Evolutionary conservation across 1,139 yeast genomes (phyloP), one percentile per base, ranked within the genome.

Genomic region (Blastobotrys capitulatus): DNA sequence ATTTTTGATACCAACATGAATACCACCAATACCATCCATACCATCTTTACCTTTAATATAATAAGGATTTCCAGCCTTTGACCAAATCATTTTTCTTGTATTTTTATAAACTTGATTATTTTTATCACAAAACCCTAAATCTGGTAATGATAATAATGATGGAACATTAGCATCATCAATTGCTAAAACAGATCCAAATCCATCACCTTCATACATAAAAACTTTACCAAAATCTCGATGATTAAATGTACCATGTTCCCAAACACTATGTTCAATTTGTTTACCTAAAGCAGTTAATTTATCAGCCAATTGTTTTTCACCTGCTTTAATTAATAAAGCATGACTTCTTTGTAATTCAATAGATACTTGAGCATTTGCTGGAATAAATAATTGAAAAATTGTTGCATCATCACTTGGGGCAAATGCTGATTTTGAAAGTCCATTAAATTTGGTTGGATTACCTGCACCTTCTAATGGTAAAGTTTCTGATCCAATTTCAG

Each of bases 161-260:
- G 96, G 96, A 31, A 89, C 74, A 59, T 88, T 88, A 20, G 96
- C 96, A 66, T 88, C 96, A 65, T 88, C 96, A 95, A 89, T 87
- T 53, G 82, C 73, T 13, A 79, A 69, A 0, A 76, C 58, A 29
- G 95, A 76, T 1, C 95, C 96, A 63, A 77, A 89, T 0, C 96
- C 96, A 64, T 88, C 96, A 9, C 88, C 83, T 63, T 88, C 96
- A 59, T 83, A 88, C 0, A 96, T 96, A 59, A 80, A 86, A 1
- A 88, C 95, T 53, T 76, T 73, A 1, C 96, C 96, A 66, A 73
- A 83, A 4, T 60, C 67, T 1, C 86, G 83, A 64, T 88, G 95
- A 5, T 79, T 69, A 9, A 81, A 74, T 2, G 83, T 76, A 0
- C 86, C 96, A 64, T 78, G 74, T 38, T 77, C 69, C 60, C 78